These are phyloP conservation scores for Casuarina glauca DNA, from an alignment of 306 rosid genomes.

Conservation along the genomic window DNA sequence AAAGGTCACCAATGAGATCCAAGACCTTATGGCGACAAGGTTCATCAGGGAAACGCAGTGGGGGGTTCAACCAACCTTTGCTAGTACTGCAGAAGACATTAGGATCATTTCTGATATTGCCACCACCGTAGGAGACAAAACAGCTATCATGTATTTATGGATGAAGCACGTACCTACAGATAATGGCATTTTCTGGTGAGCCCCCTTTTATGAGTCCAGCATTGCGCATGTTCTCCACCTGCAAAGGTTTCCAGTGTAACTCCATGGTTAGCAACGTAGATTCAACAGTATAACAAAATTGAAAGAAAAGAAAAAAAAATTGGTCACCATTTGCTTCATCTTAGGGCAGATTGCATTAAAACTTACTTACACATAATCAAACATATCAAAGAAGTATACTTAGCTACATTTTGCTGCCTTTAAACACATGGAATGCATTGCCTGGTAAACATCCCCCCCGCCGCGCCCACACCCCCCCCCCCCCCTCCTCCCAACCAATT, in stretches of 20 bases:
- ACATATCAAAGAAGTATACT: background rate
- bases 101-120: slow-evolving; percentile 8
- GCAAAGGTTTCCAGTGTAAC: slow-evolving; percentile 28
- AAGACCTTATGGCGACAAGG: slow-evolving; percentile 90
- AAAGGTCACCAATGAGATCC: slow-evolving; percentile 89
- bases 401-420: background rate
- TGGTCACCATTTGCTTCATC: slow-evolving; percentile 3
- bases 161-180: slow-evolving; percentile 65
- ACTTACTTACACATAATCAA: background rate
- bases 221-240: slow-evolving; percentile 77
- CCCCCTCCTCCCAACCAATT: background rate
- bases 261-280: slow-evolving; percentile 17
- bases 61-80: slow-evolving; percentile 91
- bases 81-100: slow-evolving; percentile 44
- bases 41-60: slow-evolving; percentile 75
- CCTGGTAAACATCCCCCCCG: background rate
- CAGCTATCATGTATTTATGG: slow-evolving; percentile 4
- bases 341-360: too few relatives aligned
- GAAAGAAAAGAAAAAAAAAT: background rate
- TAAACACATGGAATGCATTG: background rate
- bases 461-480: too few relatives aligned
- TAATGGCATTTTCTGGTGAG: slow-evolving; percentile 72
- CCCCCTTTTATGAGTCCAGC: slow-evolving; percentile 91
- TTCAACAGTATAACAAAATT: slow-evolving; percentile 16
- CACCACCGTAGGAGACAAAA: background rate